Conservation (phyloP, 169 alveolate species). For the Neospora caninum region DNA sequence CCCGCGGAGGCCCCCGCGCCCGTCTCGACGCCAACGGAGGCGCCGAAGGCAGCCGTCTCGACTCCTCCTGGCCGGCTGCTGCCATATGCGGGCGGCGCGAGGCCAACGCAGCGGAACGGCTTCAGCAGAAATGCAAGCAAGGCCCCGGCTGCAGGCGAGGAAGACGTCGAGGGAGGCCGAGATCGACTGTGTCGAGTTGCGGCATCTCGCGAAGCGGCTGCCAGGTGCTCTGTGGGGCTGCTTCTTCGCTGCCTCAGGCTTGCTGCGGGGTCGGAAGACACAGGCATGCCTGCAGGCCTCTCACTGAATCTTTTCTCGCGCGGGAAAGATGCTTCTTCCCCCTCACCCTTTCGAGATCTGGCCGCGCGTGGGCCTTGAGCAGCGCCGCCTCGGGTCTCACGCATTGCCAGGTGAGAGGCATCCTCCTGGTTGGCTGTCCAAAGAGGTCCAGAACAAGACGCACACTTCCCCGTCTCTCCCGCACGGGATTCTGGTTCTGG, state of each 20-base stretch:
- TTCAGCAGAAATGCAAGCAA: background rate
- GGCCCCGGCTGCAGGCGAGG: background rate
- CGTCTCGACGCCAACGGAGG: background rate
- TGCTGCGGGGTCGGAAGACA: background rate
- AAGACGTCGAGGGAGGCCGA: background rate
- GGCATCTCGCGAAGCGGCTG: background rate
- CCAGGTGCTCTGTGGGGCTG: background rate
- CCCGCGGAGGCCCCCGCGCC: background rate
- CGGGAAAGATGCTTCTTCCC: no score
- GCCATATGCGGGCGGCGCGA: background rate
- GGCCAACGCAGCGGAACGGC: background rate
- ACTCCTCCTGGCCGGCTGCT: background rate
- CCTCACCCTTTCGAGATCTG: no score
- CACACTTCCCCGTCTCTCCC: background rate
- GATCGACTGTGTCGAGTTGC: background rate
- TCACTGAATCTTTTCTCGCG: no score
- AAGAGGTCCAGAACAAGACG: no score
- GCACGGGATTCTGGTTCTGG: background rate
- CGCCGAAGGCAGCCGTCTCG: background rate
- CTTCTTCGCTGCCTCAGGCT: background rate
- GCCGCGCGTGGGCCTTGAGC: no score
- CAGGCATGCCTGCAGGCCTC: no score
- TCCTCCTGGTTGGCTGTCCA: no score
- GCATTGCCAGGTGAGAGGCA: no score
- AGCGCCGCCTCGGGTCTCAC: no score